Evolutionary conservation across 192 early-diverging fungal species (phyloP), one percentile per base, ranked within the genome.

Genomic region (Podila clonocystis): DNA sequence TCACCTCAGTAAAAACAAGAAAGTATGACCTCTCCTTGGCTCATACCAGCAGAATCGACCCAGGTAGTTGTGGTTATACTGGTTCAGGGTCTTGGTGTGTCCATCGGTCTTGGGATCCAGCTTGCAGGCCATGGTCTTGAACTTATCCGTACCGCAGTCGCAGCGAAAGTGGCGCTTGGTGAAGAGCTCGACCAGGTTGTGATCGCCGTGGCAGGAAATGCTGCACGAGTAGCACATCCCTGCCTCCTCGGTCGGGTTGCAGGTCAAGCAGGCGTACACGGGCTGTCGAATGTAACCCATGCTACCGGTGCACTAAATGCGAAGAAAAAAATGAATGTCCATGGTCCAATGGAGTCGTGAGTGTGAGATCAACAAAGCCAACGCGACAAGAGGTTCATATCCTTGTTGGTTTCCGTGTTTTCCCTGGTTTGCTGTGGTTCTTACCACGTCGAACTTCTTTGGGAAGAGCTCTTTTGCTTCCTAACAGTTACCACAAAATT

Each of bases 101-200:
- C 78, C 84, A 12, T 64, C 66, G 19, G 63, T 50, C 50, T 87
- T 87, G n/a, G 78, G 31, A 45, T 86, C 83, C 7, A 91, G 66
- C 17, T 76, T 65, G 58, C 89, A 91, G n/a, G 73, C 28, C 0
- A 58, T 62, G 19, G 72, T 67, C 73, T 85, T 79, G 48, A 88
- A 86, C 49, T 87, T 82, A 8, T 52, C 24, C 0, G 93, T 92
- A 8, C 95, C 97, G 62, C 97, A 98, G 84, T 97, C 95, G 82
- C 97, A 98, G 17, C 92, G 87, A 76, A 98, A 98, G 65, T 85
- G 70, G 2, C 96, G 85, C 63, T 96, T 95, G 8, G 91, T 88
- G 74, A 96, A 96, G 59, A 97, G 80, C 80, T 98, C 96, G 45
- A 95, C 86, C 15, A 96, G 83, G 9, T 96, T 89, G 80, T 96